A percentile compares a stretch with the other conserved stretches of the same genome.
Conservation (phyloP, 164 flowering plant species). For the Sedum album region DNA sequence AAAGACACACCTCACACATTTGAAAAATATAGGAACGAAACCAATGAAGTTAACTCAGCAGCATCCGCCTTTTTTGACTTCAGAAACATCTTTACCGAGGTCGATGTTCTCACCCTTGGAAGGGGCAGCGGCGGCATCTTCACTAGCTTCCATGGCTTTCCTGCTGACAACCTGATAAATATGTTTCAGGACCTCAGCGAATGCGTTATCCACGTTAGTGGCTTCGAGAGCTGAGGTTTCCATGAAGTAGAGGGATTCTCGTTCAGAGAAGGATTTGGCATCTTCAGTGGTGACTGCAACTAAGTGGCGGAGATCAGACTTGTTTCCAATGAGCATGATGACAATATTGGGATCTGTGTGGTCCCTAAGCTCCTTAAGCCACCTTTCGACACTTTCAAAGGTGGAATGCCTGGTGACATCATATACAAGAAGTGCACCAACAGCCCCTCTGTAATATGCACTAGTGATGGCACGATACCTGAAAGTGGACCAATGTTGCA, state of each 20-base stretch:
- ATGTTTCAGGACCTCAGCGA: conserved; percentile 16
- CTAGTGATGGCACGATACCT: not conserved
- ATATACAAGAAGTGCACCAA: not conserved
- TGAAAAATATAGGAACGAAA: not conserved
- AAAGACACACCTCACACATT: not conserved
- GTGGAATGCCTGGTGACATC: not conserved
- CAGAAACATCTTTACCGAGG: conserved; percentile 50
- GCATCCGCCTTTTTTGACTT: conserved; percentile 48
- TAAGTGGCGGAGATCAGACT: not conserved
- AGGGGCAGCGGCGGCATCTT: conserved; percentile 39
- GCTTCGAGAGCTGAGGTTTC: not conserved
- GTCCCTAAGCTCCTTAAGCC: not conserved
- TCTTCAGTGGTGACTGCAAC: not conserved
- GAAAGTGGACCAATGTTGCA: not conserved
- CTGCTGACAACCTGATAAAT: conserved; percentile 66
- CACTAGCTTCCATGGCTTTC: conserved; percentile 49
- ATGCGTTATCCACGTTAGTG: conserved; percentile 26
- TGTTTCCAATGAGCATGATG: not conserved
- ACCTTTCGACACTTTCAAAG: not conserved
- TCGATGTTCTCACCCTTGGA: conserved; percentile 60
- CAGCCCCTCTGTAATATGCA: not conserved
- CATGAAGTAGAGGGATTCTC: not conserved
- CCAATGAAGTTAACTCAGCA: conserved; percentile 30
- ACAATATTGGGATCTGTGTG: not conserved
- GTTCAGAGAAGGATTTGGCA: not conserved